Conservation (phyloP, 352 stramenopile species). For the Phytophthora ohioensis region DNA sequence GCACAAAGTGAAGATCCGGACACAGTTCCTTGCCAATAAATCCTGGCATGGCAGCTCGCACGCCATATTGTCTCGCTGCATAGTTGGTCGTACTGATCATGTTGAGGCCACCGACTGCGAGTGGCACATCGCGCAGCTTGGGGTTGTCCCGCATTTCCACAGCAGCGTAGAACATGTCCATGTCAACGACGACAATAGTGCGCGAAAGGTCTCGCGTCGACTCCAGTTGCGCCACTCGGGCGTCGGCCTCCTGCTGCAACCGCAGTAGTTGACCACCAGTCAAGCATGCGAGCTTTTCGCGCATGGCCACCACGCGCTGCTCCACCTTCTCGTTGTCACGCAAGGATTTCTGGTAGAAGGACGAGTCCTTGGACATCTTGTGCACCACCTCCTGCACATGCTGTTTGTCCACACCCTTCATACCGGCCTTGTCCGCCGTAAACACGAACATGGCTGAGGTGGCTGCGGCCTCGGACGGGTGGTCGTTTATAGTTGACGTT, state of each 20-base stretch:
- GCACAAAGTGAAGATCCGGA: constrained; percentile 93
- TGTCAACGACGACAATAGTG: constrained; percentile 94
- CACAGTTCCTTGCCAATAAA: constrained; percentile 97
- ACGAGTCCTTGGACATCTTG: constrained; percentile 94
- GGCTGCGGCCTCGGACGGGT: constrained; percentile 3
- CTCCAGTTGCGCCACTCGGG: constrained; percentile 63
- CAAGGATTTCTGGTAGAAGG: constrained; percentile 93
- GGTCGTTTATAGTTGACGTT: neutral
- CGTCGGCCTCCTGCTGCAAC: constrained; percentile 54
- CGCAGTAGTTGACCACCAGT: constrained; percentile 41
- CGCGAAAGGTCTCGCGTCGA: constrained; percentile 59
- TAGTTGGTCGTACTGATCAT: constrained; percentile 99
- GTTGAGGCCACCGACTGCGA: constrained; percentile 91
- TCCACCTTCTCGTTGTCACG: constrained; percentile 92
- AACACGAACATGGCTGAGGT: constrained; percentile 81
- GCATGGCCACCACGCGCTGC: constrained; percentile 79
- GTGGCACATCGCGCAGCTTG: constrained; percentile 85
- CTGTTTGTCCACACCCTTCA: constrained; percentile 89
- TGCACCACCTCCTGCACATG: constrained; percentile 95
- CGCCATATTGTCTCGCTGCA: constrained; percentile 93
- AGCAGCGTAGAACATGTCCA: constrained; percentile 98
- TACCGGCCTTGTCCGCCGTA: constrained; percentile 88
- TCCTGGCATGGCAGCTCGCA: constrained; percentile 96
- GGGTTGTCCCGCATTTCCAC: constrained; percentile 96
- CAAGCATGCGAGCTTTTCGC: constrained; percentile 64